Evolutionary conservation across 352 stramenopile genomes (phyloP), one percentile per base, ranked within the genome.

Genomic region (Phytopythium aichiense): DNA sequence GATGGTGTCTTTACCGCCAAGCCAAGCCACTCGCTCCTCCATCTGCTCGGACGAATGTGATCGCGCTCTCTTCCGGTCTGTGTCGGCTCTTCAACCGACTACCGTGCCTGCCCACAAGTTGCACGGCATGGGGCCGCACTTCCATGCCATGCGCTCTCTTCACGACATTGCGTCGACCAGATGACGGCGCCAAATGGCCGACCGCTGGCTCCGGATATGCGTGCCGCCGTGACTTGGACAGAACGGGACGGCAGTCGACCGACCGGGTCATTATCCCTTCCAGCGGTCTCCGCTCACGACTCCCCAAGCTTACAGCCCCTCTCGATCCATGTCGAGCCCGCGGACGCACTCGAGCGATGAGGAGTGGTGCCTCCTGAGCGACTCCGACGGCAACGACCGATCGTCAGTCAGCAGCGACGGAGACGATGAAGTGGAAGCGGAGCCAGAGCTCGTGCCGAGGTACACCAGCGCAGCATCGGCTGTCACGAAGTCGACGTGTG

Each of bases 291-390:
- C 13, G 12, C 25, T 15, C 23, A 54, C 22, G 0, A 13, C 45
- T 22, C 38, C 9, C n/a, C 42, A 49, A 49, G 42, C 12, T 11
- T 5, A 25, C 42, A 54, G 25, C 48, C 15, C 20, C 20, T 33
- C 37, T 28, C 38, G 54, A 6, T 22, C 15, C 3, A 50, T 51
- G 40, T 11, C 37, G 18, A 49, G 15, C 7, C 25, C 7, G 25
- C 25, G 2, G 5, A 15, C 40, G 25, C 18, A 38, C 38, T 23
- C 23, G 62, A 73, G 66, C 45, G 69, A 80, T 46, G 78, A 90
- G 53, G 81, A 86, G 30, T 90, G 80, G 80, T 85, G 78, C 31
- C 55, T 79, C 60, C 52, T 89, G 48, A 81, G 77, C 56, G 66
- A 74, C 45, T 66, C 78, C 25, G 74, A 76, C 59, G 73, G 72